A percentile compares a stretch with the other conserved stretches of the same genome.
phyloP scores from a whole-genome alignment of 176 grass and related monocot genomes.

The Echinochloa phyllopogon region DNA sequence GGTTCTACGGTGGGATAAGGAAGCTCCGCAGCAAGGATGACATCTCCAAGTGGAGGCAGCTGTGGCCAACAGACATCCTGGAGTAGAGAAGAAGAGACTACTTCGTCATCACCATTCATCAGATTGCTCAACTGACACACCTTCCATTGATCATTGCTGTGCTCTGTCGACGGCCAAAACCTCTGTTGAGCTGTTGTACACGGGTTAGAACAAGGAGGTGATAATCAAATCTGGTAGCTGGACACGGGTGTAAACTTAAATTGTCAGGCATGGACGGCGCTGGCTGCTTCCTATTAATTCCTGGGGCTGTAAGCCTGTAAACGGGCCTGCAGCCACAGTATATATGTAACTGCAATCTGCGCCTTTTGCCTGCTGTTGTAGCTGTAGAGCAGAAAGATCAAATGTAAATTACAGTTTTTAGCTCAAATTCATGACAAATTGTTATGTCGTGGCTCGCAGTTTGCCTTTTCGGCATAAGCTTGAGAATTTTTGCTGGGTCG shows the following conservation, averaged over 20 bases:
- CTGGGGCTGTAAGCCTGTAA: constrained; percentile 18
- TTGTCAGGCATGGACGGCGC: constrained; percentile 18
- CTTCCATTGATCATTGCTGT: constrained; percentile 35
- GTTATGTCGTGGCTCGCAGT: background rate
- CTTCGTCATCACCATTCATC: background rate
- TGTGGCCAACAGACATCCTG: constrained; percentile 84
- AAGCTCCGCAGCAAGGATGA: constrained; percentile 74
- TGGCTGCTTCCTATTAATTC: constrained; percentile 28
- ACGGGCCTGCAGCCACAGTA: constrained; percentile 23
- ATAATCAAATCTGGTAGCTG: constrained; percentile 42
- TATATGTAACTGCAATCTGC: constrained; percentile 29
- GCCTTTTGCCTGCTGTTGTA: constrained; percentile 46
- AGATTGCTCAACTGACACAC: constrained; percentile 32
- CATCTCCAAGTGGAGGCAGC: constrained; percentile 78
- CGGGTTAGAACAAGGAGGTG: constrained; percentile 43
- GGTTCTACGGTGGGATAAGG: constrained; percentile 91
- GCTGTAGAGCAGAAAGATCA: constrained; percentile 63
- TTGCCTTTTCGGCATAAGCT: background rate
- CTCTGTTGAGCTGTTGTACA: constrained; percentile 35
- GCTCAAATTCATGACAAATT: constrained; percentile 39
- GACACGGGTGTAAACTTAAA: constrained; percentile 43
- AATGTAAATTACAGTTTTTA: constrained; percentile 64
- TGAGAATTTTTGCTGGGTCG: background rate
- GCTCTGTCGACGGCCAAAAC: background rate
- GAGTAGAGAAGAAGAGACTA: constrained; percentile 43